Conservation (phyloP, 2,329 filamentous ascomycete species). For the Onygenales sp. region DNA sequence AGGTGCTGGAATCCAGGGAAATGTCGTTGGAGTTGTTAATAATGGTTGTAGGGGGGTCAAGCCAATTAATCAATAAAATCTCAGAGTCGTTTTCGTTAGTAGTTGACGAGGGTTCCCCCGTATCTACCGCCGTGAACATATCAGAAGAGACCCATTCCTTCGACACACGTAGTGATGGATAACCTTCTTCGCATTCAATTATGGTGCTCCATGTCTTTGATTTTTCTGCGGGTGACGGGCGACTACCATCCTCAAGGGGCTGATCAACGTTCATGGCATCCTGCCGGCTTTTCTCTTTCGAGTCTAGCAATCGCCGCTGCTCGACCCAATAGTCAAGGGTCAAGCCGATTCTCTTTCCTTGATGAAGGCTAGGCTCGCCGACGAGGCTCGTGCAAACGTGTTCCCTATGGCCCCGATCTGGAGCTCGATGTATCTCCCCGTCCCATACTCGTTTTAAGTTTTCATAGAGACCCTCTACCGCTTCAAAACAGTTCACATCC, state of each 20-base stretch:
- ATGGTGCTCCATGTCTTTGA: constrained; percentile 25
- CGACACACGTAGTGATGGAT: constrained; percentile 34
- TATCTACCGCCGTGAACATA: constrained; percentile 21
- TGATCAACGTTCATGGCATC: constrained; percentile 27
- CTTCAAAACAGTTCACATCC: constrained; percentile 38
- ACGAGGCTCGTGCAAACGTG: constrained; percentile 33
- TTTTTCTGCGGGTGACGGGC: constrained; percentile 13
- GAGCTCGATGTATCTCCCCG: constrained; percentile 27
- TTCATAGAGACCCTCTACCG: constrained; percentile 34
- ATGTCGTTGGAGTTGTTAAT: constrained; percentile 24
- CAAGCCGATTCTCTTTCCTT: constrained; percentile 29
- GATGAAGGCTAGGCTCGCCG: constrained; percentile 34
- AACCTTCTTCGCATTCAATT: constrained; percentile 37
- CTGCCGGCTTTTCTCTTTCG: constrained; percentile 15
- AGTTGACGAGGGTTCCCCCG: constrained; percentile 15
- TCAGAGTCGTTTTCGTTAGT: constrained; percentile 16
- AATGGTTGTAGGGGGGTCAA: constrained; percentile 29
- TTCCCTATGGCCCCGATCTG: constrained; percentile 23
- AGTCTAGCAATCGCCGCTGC: constrained; percentile 25
- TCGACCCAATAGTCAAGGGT: constrained; percentile 35
- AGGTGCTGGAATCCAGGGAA: constrained; percentile 28
- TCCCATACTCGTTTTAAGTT: constrained; percentile 35
- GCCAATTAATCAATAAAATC: constrained; percentile 27
- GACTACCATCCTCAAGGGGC: constrained; percentile 12
- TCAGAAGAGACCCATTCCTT: constrained; percentile 34